A percentile compares a stretch with the other conserved stretches of the same genome.
Conservation (phyloP, 371 early-diverging fungal species). For the Amoeboaphelidium protococcarum region DNA sequence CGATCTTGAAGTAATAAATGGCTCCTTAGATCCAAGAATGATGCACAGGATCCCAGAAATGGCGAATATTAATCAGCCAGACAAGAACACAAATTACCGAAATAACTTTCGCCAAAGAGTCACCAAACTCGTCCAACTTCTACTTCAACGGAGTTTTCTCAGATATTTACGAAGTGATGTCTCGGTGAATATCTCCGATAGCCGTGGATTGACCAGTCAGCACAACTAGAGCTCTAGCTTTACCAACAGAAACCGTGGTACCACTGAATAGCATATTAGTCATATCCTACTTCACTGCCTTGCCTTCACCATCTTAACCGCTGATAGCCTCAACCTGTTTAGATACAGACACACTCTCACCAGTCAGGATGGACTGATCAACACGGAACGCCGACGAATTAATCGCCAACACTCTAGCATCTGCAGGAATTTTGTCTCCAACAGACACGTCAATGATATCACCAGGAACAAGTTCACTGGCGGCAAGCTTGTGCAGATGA, state of each 20-base stretch:
- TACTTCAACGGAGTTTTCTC: conserved; percentile 84
- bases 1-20: conserved; percentile 88
- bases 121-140: conserved; percentile 88
- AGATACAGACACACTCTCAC: conserved; percentile 76
- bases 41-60: conserved; percentile 67
- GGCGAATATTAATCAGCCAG: conserved; percentile 85
- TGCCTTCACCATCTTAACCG: no score
- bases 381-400: conserved; percentile 50
- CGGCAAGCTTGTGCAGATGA: conserved; percentile 27
- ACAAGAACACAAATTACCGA: conserved; percentile 80
- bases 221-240: conserved; percentile 62
- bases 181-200: conserved; percentile 74
- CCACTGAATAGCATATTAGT: conserved; percentile 79
- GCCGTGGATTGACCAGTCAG: conserved; percentile 61
- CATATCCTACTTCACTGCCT: conserved; percentile 82
- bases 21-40: conserved; percentile 64
- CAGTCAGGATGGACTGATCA: conserved; percentile 88
- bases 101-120: conserved; percentile 75
- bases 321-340: conserved; percentile 34
- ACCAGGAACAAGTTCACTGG: conserved; percentile 77
- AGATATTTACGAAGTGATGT: conserved; percentile 25
- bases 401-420: conserved; percentile 53
- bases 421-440: conserved; percentile 90
- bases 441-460: conserved; percentile 10
- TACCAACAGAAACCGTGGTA: conserved; percentile 80